Base-by-base conservation (phyloP, 1,284 basidiomycete genomes). In the Anthracocystis walkeri region DNA sequence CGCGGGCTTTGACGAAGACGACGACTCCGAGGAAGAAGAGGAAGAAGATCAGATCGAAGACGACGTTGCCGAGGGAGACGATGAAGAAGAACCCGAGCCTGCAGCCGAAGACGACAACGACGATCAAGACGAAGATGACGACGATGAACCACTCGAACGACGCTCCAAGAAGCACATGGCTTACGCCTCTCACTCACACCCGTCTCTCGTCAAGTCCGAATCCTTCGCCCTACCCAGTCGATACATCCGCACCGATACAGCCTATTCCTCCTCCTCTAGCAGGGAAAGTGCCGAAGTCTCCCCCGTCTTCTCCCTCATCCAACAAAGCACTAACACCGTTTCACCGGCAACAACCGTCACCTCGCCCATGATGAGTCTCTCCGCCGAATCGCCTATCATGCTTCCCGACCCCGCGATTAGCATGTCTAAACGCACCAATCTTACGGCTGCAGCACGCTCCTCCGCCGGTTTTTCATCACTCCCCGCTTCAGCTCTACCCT, bases 311-410 rank as follows among this genome's bases (percentile, higher is more conserved):
- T 68, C 65, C 0, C 16, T 59, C 57, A 31, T 67, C 41, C 63
- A 71, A 7, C 45, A 45, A 3, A 58, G 50, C 16, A 65, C 68
- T 0, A 53, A 48, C 33, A 41, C 65, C n/a, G 38, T 73, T 23
- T 69, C 66, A 2, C 64, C 71, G 3, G 60, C 64, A 2, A 77
- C 75, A 6, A 70, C 71, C 7, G 35, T 77, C 18, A 68, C 71
- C 3, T 79, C 78, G 10, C 78, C 78, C 12, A 72, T 79, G 72
- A 79, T 79, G 78, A 71, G 66, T 25, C 67, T 79, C 5, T 67
- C 63, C 21, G 69, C 75, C 38, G 75, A 78, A 45, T 77, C 75
- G 31, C 78, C 78, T 27, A 78, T 79, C 54, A 53, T 79, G 41
- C 65, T 63, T 5, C 61, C 65, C 25, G 75, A 63, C 10, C 58